Base-by-base conservation (phyloP, 2,329 filamentous ascomycete genomes). In the Aspergillus neotritici region DNA sequence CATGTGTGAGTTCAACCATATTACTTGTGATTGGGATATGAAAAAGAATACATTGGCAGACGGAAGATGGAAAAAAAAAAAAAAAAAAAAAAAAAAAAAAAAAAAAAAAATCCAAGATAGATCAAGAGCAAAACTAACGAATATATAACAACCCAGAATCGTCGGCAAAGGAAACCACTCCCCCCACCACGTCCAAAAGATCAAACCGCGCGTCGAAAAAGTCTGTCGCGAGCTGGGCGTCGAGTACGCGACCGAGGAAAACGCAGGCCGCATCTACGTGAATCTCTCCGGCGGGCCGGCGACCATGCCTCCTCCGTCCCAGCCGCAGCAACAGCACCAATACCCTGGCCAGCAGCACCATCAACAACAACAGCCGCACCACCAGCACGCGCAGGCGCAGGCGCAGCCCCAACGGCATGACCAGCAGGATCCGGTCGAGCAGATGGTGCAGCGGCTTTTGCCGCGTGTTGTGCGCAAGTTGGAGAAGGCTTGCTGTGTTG, bases 141-240 rank as follows among this genome's bases (percentile, higher is more conserved):
- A 33, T 34, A 30, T 13, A n/a, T 13, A 10, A 5, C 9, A 25
- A 12, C 31, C 36, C 46, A 79, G 76, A 32, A 96, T 98, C 59
- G 91, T 97, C 25, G 93, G 93, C 60, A 94, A 91, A 68, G 93
- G 93, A 3, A 93, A 94, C 65, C 93, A 98, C 70, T 87, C 82
- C 39, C 73, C 70, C 8, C 79, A 83, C 52, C 85, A 93, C 58
- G 77, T 97, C 16, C 88, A 95, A 67, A 96, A 93, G 75, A 83
- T 98, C 67, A 96, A 94, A 71, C 93, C 93, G n/a, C 78, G 86
- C 48, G 88, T 97, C 34, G 90, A 97, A 70, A 77, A 86, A 63
- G 75, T 97, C 37, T 95, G 91, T 67, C 78, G 74, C 37, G 85
- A 96, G 63, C 69, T 94, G 34, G 87, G 90, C 0, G 73, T 98